Evolutionary conservation across 176 grass and related monocot genomes (phyloP), one percentile per base, ranked within the genome.

Genomic region (Areca catechu): DNA sequence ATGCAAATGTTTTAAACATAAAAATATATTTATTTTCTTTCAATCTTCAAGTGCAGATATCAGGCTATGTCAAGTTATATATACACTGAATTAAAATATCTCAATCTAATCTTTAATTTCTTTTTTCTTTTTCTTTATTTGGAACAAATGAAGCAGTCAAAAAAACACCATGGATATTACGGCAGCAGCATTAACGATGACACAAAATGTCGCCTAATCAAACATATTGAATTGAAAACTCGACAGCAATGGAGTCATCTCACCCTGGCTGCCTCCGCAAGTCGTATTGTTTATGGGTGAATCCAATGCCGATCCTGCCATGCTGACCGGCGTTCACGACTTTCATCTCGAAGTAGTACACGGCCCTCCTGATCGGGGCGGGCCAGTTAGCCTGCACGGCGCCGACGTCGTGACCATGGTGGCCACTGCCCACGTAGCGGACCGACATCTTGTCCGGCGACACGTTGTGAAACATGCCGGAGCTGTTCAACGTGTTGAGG

Each of bases 401-500:
- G 19, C 94, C 94, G 48, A 98, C 94, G 58, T 98, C 94, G n/a
- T 93, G 84, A 20, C 76, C 84, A 49, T 93, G 88, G n/a, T 83
- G 25, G 20, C 66, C 20, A 70, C 2, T 66, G 62, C 81, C 63
- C 7, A 30, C 71, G 76, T 89, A 98, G 63, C 23, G 73, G 29
- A 93, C 84, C 53, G 84, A 92, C 79, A 98, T 54, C 81, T 80
- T 83, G 81, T 93, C 94, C 50, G 76, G 43, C 30, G 94, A 98
- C 3, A 98, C 88, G 16, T 85, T 56, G 56, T 83, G 66, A 52
- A 93, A 98, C 66, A 93, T 78, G 4, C 81, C 94, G 21, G 94
- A 98, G 88, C 88, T 83, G 76, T 98, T 98, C 73, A 74, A 48
- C 49, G 88, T 98, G 79, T 98, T 98, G 16, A 98, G 76, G 50